Evolutionary conservation across 1,284 basidiomycete genomes (phyloP), one percentile per base, ranked within the genome.

Genomic region (Sanghuangporus weigelae): DNA sequence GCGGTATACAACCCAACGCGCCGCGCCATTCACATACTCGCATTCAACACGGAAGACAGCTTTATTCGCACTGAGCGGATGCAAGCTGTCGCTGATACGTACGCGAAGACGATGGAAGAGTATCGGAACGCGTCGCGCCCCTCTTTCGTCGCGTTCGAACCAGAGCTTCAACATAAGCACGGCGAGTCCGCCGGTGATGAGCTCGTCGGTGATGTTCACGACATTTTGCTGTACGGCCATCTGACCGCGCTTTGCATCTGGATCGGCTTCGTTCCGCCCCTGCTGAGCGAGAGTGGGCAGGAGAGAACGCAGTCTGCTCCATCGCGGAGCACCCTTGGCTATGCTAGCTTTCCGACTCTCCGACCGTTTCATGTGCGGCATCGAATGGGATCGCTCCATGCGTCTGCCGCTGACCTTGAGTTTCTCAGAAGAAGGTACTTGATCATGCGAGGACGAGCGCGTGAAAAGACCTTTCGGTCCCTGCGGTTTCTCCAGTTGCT

Each of bases 1-100:
- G 60, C 96, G 88, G 76, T 99, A 98, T 53, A 99, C 86, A 38
- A 98, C 95, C 96, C 97, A 99, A 73, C 93, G 88, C 63, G 90
- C 88, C 3, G 89, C 89, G n/a, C 94, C 93, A 68, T 97, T 95
- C 0, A 94, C 96, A 72, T 99, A 98, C 76, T 97, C 93, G 75
- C 96, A 96, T 75, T 97, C 95, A 69, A 97, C 95, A 19, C 94
- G 85, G 74, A 96, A 97, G 2, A 95, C 87, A 4, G 92, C 86
- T 71, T 92, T 93, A 59, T 86, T 80, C 38, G 85, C 84, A 70
- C 92, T 84, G 67, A 92, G 78, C 3, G 93, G 90, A 75, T 96
- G 87, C 57, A 96, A 74, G 67, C 91, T 92, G 75, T 96, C 93
- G 70, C 89, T 93, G 62, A 96, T 84, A 8, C 89, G 85, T 63